Base-by-base conservation (phyloP, 1,284 basidiomycete genomes). In the Earliella scabrosa region DNA sequence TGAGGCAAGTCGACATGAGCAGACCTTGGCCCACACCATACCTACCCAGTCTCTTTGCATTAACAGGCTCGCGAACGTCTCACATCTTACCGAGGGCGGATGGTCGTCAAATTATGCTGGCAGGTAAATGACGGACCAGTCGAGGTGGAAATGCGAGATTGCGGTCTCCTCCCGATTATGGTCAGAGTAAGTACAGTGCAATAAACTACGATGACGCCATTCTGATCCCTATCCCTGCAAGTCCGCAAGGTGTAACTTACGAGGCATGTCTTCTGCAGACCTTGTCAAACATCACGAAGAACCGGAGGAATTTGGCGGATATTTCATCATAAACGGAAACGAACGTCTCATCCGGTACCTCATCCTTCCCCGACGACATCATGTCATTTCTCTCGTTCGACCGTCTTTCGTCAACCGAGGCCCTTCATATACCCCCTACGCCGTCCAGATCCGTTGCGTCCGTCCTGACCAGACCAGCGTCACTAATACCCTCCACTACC, bases 321-420 rank as follows among this genome's bases (percentile, higher is more conserved):
- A 99, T 78, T 99, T 99, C 71, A 85, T 99, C 67, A 90, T 99
- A 72, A 99, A 99, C 73, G 97, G 97, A 60, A 99, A 98, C 77
- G 97, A 99, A 77, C 94, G 96, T 76, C 85, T 99, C 64, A 95
- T 99, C 67, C 95, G 97, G 56, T 98, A 96, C 77, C 90, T 97
- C 68, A 96, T 96, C 73, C 87, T 95, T 63, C 95, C 86, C 60
- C 90, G 87, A 64, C 83, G 95, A 58, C 94, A 97, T 71, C 93
- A 96, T 75, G 92, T 92, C 67, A 92, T 93, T 60, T 87, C 92
- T 35, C 87, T 97, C 65, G 77, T 91, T 61, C 90, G 95, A 40
- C 87, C 92, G 29, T 90, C 93, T 14, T 99, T 95, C 75, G 74
- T 85, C 54, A 97, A 94, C 68, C 92, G 97, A 61, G 97, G 97